Conservation (phyloP, 306 rosid genomes). For the Cyamopsis tetragonoloba region DNA sequence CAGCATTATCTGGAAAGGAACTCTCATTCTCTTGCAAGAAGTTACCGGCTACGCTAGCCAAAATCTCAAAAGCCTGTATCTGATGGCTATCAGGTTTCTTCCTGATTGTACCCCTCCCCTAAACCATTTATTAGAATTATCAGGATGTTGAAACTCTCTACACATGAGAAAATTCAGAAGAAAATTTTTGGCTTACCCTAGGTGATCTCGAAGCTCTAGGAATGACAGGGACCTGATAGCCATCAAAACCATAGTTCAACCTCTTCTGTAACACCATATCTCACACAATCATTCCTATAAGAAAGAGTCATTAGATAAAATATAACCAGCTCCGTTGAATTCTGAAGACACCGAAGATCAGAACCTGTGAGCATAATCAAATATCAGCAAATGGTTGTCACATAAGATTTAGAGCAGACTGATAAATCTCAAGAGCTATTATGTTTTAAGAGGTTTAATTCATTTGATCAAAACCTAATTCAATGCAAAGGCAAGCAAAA, state of each 20-base stretch:
- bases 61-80: slow-evolving; percentile 60
- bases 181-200: slow-evolving; percentile 42
- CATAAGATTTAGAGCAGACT: background rate
- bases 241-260: slow-evolving; percentile 55
- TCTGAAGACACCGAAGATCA: slow-evolving; percentile 15
- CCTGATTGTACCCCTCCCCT: slow-evolving; percentile 57
- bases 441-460: background rate
- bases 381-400: slow-evolving; percentile 1
- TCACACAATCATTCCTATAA: slow-evolving; percentile 37
- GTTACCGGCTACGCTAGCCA: slow-evolving; percentile 68
- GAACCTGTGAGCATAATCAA: slow-evolving; percentile 37
- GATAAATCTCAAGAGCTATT: background rate
- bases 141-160: slow-evolving; percentile 21
- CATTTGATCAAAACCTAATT: slow-evolving; percentile 7
- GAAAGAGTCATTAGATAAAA: slow-evolving; percentile 47
- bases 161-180: background rate
- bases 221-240: slow-evolving; percentile 53
- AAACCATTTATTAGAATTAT: slow-evolving; percentile 32
- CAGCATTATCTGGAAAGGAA: slow-evolving; percentile 23
- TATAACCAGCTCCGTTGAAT: slow-evolving; percentile 25
- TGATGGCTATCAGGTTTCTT: slow-evolving; percentile 44
- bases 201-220: slow-evolving; percentile 68
- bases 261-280: slow-evolving; percentile 55
- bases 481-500: slow-evolving; percentile 3
- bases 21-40: slow-evolving; percentile 46